Conservation (phyloP, 2,329 filamentous ascomycete genomes). For the Westerdykella aurantiaca region DNA sequence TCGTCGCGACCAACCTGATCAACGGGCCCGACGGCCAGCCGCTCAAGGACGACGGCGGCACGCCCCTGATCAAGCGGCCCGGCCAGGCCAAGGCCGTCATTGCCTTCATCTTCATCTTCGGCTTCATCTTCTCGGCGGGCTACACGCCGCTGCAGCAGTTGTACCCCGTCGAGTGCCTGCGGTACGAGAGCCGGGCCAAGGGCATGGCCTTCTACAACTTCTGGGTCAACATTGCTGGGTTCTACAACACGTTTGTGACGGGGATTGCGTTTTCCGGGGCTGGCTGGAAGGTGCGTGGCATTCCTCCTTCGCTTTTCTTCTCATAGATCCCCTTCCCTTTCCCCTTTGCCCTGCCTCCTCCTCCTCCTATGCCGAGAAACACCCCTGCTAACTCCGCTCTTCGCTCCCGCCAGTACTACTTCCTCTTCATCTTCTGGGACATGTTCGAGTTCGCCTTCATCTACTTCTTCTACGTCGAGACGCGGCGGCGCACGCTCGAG, state of each 20-base stretch:
- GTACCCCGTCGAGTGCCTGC: constrained; percentile 47
- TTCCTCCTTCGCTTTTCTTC: constrained; percentile 13
- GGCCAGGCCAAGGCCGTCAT: constrained; percentile 39
- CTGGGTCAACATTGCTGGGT: constrained; percentile 42
- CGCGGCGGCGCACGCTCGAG: constrained; percentile 40
- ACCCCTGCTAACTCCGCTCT: constrained; percentile 3
- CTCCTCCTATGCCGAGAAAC: constrained; percentile 7
- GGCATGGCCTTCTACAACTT: constrained; percentile 47
- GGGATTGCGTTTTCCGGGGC: constrained; percentile 37
- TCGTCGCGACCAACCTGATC: constrained; percentile 37
- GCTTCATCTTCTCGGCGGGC: constrained; percentile 34
- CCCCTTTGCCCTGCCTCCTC: background rate
- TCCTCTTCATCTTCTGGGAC: constrained; percentile 40
- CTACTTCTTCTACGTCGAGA: constrained; percentile 36
- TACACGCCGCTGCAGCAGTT: constrained; percentile 45
- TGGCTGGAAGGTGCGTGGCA: constrained; percentile 31
- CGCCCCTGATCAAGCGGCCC: constrained; percentile 30
- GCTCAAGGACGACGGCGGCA: constrained; percentile 18
- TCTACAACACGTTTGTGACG: constrained; percentile 45
- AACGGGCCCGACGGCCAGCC: constrained; percentile 20
- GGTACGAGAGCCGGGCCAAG: constrained; percentile 45
- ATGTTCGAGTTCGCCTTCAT: constrained; percentile 38
- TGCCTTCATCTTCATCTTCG: constrained; percentile 43
- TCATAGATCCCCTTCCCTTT: background rate
- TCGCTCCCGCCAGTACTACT: constrained; percentile 35